phyloP scores from a whole-genome alignment of 306 rosid genomes.

The Prinsepia uniflora region DNA sequence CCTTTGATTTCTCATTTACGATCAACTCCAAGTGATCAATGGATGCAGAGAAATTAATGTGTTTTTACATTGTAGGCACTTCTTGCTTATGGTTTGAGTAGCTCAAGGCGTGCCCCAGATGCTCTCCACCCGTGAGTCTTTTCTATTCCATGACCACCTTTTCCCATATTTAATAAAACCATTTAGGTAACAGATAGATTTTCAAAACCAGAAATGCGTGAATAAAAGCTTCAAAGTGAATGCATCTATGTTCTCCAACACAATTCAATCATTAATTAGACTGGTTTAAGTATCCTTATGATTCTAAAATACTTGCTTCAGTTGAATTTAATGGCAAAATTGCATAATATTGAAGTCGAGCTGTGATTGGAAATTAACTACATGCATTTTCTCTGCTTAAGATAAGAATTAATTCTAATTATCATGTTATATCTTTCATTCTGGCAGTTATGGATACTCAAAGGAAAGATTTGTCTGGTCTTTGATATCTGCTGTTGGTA shows the following conservation, averaged over 20 bases:
- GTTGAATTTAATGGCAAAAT: not conserved
- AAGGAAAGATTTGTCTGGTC: constrained; percentile 99
- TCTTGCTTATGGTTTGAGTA: constrained; percentile 91
- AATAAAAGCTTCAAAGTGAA: not conserved
- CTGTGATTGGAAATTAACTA: not conserved
- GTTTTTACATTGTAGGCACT: constrained; percentile 64
- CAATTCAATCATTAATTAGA: not conserved
- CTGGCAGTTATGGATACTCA: constrained; percentile 88
- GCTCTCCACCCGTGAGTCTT: constrained; percentile 91
- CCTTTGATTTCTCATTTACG: constrained; percentile 2
- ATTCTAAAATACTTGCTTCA: not conserved
- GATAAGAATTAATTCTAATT: not conserved
- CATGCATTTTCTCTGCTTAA: not conserved
- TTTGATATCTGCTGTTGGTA: constrained; percentile 96
- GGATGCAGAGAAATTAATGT: constrained; percentile 35
- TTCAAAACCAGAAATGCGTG: not conserved
- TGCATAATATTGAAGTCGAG: not conserved
- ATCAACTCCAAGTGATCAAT: constrained; percentile 5
- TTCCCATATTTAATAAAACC: not conserved
- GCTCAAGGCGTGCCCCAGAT: constrained; percentile 99
- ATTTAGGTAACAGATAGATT: too few relatives aligned
- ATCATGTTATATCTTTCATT: constrained; percentile 12
- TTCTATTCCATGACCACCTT: constrained; percentile 7
- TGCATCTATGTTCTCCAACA: not conserved
- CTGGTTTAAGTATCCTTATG: not conserved